A percentile compares a stretch with the other conserved stretches of the same genome.
Conservation (phyloP, 257 asterid genomes). For the Ilex asprella region DNA sequence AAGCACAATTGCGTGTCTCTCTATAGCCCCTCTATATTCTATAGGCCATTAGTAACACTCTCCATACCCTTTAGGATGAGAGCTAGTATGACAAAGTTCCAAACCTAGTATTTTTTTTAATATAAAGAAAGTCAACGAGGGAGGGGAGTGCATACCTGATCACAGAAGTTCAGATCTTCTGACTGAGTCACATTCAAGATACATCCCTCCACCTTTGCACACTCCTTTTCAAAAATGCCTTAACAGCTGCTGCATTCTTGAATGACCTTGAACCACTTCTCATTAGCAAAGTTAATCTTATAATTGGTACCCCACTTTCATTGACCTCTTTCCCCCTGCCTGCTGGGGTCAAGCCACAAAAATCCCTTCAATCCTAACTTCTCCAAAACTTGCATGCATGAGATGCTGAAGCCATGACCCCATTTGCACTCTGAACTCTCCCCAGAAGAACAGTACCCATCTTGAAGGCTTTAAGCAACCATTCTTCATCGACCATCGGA, state of each 20-base stretch:
- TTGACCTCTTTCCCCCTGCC: constrained; percentile 10
- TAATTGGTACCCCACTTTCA: constrained; percentile 18
- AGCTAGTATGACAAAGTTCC: too few relatives aligned
- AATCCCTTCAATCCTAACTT: constrained; percentile 25
- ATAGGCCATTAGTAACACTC: too few relatives aligned
- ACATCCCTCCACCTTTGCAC: constrained; percentile 24
- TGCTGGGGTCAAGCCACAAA: constrained; percentile 21
- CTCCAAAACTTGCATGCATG: constrained; percentile 16
- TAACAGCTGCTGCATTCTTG: constrained; percentile 29
- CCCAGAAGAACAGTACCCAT: constrained; percentile 35
- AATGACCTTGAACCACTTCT: constrained; percentile 33
- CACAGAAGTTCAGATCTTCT: constrained; percentile 33
- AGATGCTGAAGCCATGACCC: constrained; percentile 29
- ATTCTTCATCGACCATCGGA: constrained; percentile 29
- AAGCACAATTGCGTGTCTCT: too few relatives aligned
- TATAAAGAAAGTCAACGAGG: too few relatives aligned
- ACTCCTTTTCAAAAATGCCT: constrained; percentile 22
- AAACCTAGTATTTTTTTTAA: too few relatives aligned
- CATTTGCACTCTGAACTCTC: constrained; percentile 24
- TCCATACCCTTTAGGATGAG: too few relatives aligned
- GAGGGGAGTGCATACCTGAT: constrained; percentile 22
- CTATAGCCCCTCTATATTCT: too few relatives aligned
- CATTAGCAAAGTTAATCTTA: constrained; percentile 25
- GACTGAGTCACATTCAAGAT: constrained; percentile 22
- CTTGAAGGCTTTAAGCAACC: constrained; percentile 24